These are phyloP conservation scores for Acarospora socialis DNA, from an alignment of 2,329 filamentous ascomycete species.

Conservation along the genomic window DNA sequence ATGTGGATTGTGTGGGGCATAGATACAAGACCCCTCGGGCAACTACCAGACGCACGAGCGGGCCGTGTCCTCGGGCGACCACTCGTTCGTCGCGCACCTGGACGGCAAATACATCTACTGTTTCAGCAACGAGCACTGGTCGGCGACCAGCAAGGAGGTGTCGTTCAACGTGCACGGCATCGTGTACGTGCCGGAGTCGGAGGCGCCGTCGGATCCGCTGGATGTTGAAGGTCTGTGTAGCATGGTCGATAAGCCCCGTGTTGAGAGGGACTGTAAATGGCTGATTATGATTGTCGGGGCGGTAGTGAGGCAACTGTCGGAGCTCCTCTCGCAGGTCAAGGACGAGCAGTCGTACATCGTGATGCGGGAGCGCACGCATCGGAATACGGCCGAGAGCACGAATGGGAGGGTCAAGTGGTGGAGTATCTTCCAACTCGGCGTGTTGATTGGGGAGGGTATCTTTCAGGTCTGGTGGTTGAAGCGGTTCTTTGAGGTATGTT, in stretches of 20 bases:
- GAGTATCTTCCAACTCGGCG: slow-evolving; percentile 88
- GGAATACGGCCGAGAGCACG: slow-evolving; percentile 97
- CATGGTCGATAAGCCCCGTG: neutral
- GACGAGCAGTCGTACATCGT: slow-evolving; percentile 98
- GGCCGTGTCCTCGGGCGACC: slow-evolving; percentile 75
- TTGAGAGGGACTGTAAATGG: too few relatives aligned
- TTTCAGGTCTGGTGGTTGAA: slow-evolving; percentile 99
- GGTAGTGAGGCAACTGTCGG: slow-evolving; percentile 71
- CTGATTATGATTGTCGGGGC: too few relatives aligned
- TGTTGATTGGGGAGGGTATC: slow-evolving; percentile 79
- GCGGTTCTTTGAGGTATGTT: slow-evolving; percentile 77
- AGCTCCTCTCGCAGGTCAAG: slow-evolving; percentile 81
- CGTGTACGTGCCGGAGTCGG: slow-evolving; percentile 85
- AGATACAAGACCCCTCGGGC: slow-evolving; percentile 67
- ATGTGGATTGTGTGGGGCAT: too few relatives aligned
- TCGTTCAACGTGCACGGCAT: slow-evolving; percentile 99
- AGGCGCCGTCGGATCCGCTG: slow-evolving; percentile 71
- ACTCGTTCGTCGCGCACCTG: slow-evolving; percentile 70
- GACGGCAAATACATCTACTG: slow-evolving; percentile 93
- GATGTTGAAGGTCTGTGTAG: slow-evolving; percentile 63
- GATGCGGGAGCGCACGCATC: slow-evolving; percentile 83
- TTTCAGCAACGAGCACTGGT: slow-evolving; percentile 99
- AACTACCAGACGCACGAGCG: slow-evolving; percentile 69
- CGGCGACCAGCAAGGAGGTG: slow-evolving; percentile 89
- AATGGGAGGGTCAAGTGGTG: slow-evolving; percentile 98